Evolutionary conservation across 768 basidiomycete species (phyloP).

Genomic region (Tylopilus felleus): DNA sequence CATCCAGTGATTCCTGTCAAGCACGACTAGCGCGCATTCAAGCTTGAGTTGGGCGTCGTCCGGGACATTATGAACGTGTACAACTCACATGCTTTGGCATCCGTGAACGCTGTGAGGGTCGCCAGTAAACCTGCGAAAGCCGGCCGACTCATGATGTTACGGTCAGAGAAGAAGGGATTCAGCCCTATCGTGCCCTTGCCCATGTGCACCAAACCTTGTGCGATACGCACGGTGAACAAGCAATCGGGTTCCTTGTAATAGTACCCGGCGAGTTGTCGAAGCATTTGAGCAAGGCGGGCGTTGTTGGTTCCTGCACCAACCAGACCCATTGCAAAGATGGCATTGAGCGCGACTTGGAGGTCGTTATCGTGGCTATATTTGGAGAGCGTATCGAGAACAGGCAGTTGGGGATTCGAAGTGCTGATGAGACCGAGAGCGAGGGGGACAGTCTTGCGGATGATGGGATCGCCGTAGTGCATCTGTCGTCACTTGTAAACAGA

Average conservation of each 20-base stretch:
- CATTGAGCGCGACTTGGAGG: slow-evolving; percentile 92
- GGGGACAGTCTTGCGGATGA: slow-evolving; percentile 89
- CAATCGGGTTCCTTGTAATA: slow-evolving; percentile 98
- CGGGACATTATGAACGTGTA: background rate
- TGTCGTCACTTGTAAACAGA: slow-evolving; percentile 33
- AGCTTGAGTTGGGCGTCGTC: background rate
- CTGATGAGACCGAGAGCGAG: slow-evolving; percentile 93
- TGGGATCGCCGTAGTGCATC: slow-evolving; percentile 98
- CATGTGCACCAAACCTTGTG: slow-evolving; percentile 98
- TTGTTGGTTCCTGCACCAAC: slow-evolving; percentile 99
- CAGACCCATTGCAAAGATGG: slow-evolving; percentile 98
- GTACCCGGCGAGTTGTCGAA: slow-evolving; percentile 94
- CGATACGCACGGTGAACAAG: slow-evolving; percentile 92
- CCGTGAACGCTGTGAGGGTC: slow-evolving; percentile 88
- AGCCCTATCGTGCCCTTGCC: slow-evolving; percentile 97
- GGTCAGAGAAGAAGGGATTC: slow-evolving; percentile 95
- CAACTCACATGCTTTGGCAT: slow-evolving; percentile 85
- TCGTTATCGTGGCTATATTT: slow-evolving; percentile 99
- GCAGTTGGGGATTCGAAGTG: slow-evolving; percentile 92
- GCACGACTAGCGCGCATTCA: slow-evolving; percentile 58
- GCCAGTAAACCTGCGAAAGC: slow-evolving; percentile 89
- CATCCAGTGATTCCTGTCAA: slow-evolving; percentile 99
- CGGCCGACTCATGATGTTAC: slow-evolving; percentile 82
- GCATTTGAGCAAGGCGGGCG: slow-evolving; percentile 95
- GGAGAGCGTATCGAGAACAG: slow-evolving; percentile 93